Base-by-base conservation (phyloP, 805 yeast genomes). In the Priceomyces castillae region DNA sequence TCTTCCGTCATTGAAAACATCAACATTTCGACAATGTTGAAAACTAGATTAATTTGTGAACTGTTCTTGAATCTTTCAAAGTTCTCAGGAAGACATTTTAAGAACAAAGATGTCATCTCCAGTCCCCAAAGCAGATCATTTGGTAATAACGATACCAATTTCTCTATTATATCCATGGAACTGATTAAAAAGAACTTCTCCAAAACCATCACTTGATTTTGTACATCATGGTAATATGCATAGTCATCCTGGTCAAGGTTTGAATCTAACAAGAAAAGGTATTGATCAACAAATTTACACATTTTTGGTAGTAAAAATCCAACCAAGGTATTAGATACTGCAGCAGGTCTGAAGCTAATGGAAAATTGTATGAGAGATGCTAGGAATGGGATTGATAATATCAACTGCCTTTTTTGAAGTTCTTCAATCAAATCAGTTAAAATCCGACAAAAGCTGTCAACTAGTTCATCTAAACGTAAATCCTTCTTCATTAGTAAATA, bases 341-440 rank as follows among this genome's bases (percentile, higher is more conserved):
- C 90, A 43, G 77, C 76, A 1, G 86, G 82, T 54, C 86, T 69
- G 59, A 81, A 86, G 16, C 61, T 70, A 4, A 84, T 58, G 1
- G 80, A 54, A 40, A 78, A 77, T 50, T 80, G 80, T 30, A 84
- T 63, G 31, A 86, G 51, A 0, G 85, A 70, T 2, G 84, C 54
- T 11, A 86, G 49, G 54, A 81, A 84, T 1, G 94, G 94, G 2
- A 82, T 65, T 0, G 82, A 59, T 1, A 75, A 47, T 2, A 71
- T 48, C 6, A 57, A 40, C 15, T 60, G 53, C 9, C 43, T 37
- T 2, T 50, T 42, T 11, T 65, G 50, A 28, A 74, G 60, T 7
- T 64, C 54, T 11, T 62, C 61, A 1, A 73, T 58, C 14, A 65
- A 44, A 6, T 47, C 48, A 2, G 57, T 44, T 6, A 66, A 38